Base-by-base conservation (phyloP, 2,329 filamentous ascomycete genomes). In the Penicillium sp. region DNA sequence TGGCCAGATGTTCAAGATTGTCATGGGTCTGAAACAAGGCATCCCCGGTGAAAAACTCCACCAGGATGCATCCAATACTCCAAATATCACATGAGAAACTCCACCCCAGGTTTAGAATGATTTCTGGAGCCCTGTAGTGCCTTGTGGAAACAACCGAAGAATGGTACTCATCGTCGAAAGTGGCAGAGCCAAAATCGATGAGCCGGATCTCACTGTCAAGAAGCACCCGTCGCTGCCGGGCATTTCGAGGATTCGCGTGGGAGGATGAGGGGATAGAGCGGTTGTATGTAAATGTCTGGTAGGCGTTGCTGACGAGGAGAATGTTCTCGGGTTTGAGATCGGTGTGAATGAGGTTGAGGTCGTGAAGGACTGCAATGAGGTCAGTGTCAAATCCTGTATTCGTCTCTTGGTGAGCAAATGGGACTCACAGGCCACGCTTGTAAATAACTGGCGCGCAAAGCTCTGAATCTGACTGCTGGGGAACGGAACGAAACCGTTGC, bases 391-490 rank as follows among this genome's bases (percentile, higher is more conserved):
- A 46, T 33, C 52, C 50, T 50, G 22, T 9, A 41, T 45, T 15
- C 26, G 11, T 23, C 12, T n/a, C 40, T 37, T 14, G 11, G 35
- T n/a, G 44, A 20, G 9, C 40, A 25, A n/a, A 26, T n/a, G n/a
- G 43, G 15, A 85, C 90, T 82, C 79, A 96, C 91, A 99, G 55
- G 94, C 94, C 68, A 99, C 95, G 68, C 93, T 97, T n/a, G 93
- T 97, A 58, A 99, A 89, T 15, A 99, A 81, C 72, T 99, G 94
- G 48, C 93, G 86, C 46, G 94, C 94, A 80, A 99, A 97, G 71
- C 85, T 93, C 74, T 97, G 94, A 56, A 99, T 99, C 75, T 99
- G 94, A 63, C 92, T 97, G 80, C 95, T 97, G 12, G 94, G 94
- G 69, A 99, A 99, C 0, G 94, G 94, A 18, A 96, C 92, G 70